Evolutionary conservation across 306 rosid species (phyloP), one percentile per base, ranked within the genome.

Genomic region (Glycine tomentella): DNA sequence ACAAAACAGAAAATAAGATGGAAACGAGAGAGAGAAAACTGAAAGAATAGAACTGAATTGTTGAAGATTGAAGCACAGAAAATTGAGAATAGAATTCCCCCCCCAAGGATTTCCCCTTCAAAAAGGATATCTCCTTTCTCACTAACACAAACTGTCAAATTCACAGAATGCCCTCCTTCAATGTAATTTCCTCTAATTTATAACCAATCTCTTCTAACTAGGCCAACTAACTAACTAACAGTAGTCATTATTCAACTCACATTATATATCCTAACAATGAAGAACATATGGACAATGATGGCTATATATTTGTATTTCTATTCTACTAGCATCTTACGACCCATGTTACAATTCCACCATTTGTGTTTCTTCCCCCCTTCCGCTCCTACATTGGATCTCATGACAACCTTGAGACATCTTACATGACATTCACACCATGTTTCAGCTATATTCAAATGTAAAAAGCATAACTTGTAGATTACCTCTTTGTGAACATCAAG

Each of bases 401-500:
- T 14, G 48, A 64, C 12, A 65, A 12, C 46, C 42, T 63, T 33
- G 46, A 16, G 42, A 78, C 50, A 51, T 16, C 20, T 44, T 69
- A 74, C 10, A 36, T 71, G 73, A 59, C 25, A 75, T 56, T 9
- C 56, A n/a, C n/a, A n/a, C n/a, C n/a, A n/a, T n/a, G n/a, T n/a
- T n/a, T n/a, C n/a, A n/a, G n/a, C n/a, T n/a, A n/a, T n/a, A n/a
- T n/a, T n/a, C n/a, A n/a, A n/a, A n/a, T n/a, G n/a, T n/a, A n/a
- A n/a, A n/a, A n/a, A n/a, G n/a, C n/a, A n/a, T n/a, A n/a, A n/a
- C n/a, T n/a, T n/a, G n/a, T n/a, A n/a, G n/a, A n/a, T n/a, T n/a
- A n/a, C n/a, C n/a, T n/a, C n/a, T n/a, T n/a, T n/a, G n/a, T n/a
- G n/a, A n/a, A n/a, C n/a, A n/a, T n/a, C n/a, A n/a, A n/a, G n/a